Evolutionary conservation across 306 rosid species (phyloP), one percentile per base, ranked within the genome.

Genomic region (Cicer chorassanicum): DNA sequence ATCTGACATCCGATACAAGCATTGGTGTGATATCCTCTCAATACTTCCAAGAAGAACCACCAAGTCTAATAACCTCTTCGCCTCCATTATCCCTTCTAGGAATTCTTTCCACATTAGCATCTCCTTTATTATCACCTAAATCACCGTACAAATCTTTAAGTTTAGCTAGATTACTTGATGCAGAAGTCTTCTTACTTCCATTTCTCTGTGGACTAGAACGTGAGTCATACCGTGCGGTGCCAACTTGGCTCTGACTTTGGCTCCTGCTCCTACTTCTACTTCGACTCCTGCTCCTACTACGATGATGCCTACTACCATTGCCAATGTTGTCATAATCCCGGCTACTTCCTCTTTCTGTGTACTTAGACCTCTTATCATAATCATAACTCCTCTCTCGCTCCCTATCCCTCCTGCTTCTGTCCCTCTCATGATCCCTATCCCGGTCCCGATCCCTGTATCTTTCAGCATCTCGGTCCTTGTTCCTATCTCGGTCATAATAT

Each of bases 61-160:
- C 98, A 42, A 92, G 92, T 81, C 96, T 87, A 74, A 94, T 88
- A 78, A 94, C 99, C 86, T 90, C 97, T 72, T 92, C 97, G 4
- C 92, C 87, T 8, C 90, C 84, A 54, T 56, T 82, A 65, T 80
- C 89, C 79, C 89, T 84, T 65, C 88, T 83, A 40, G 87, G 86
- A 77, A 78, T 49, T 84, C 91, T 87, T 56, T 85, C 90, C 64
- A 39, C 11, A 72, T 78, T 75, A 29, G 86, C 68, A 77, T 85
- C 90, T 49, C 88, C 91, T 80, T 88, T 88, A 72, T 80, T 80
- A 48, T 76, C 84, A 53, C 96, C 83, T 59, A 84, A 57, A 82
- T 92, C 99, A 55, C 99, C 99, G 63, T 94, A 94, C 53, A 94
- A 85, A 76, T 94, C 96, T 81, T 86, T 85, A 19, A 94, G 93